Evolutionary conservation across 345 rosid genomes (phyloP).

Genomic region (Pistacia atlantica): DNA sequence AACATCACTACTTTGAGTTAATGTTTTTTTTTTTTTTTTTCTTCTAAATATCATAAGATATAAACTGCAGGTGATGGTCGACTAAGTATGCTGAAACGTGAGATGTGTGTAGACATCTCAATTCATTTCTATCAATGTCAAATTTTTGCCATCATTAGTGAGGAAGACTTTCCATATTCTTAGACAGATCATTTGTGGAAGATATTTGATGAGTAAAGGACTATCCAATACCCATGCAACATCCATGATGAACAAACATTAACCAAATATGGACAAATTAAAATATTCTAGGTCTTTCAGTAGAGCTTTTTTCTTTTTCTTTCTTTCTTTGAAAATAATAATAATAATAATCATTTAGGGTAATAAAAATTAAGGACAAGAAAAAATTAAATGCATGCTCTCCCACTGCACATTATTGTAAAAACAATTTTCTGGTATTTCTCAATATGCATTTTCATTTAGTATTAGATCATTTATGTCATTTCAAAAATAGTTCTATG

Average conservation of each 20-base stretch:
- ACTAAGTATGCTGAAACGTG: conserved; percentile 6
- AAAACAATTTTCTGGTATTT: too few species aligned
- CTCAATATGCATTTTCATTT: too few species aligned
- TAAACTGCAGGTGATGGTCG: background rate
- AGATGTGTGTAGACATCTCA: background rate
- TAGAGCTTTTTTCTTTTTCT: background rate
- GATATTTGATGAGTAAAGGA: background rate
- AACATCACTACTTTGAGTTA: background rate
- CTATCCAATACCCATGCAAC: background rate
- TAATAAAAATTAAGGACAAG: too few species aligned
- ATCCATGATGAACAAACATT: background rate
- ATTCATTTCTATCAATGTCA: background rate
- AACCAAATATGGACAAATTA: background rate
- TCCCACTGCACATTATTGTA: too few species aligned
- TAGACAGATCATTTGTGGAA: too few species aligned
- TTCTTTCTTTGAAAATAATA: too few species aligned
- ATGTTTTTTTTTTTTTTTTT: background rate
- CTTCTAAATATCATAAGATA: background rate
- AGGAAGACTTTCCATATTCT: background rate
- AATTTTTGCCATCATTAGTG: background rate
- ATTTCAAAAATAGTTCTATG: background rate
- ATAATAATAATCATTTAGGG: too few species aligned
- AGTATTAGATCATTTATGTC: background rate
- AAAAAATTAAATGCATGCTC: too few species aligned
- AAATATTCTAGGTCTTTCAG: background rate